A percentile compares a stretch with the other conserved stretches of the same genome.
Conservation (phyloP, 2,329 filamentous ascomycete species). For the Fusarium decemcellulare region DNA sequence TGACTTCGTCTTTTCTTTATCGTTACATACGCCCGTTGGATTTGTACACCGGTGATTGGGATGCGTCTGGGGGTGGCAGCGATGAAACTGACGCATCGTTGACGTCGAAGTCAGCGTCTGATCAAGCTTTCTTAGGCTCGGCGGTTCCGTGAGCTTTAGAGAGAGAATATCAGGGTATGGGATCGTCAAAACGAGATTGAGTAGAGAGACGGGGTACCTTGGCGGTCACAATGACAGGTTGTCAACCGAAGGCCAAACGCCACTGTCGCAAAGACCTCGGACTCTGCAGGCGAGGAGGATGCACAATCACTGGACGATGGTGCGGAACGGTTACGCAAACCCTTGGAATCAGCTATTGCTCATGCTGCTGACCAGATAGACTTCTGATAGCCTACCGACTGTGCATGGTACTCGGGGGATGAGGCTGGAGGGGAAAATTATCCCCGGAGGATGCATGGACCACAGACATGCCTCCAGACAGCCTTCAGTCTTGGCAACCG, state of each 20-base stretch:
- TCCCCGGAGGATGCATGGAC: not conserved
- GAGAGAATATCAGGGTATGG: not conserved
- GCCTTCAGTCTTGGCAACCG: slow-evolving; percentile 6
- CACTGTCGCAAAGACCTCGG: slow-evolving; percentile 20
- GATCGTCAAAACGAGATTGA: slow-evolving; percentile 12
- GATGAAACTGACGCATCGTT: slow-evolving; percentile 10
- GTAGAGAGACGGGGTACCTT: slow-evolving; percentile 13
- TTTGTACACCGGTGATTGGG: not conserved
- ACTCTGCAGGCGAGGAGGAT: not conserved
- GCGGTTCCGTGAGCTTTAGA: slow-evolving; percentile 3
- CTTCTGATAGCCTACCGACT: not conserved
- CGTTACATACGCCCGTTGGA: slow-evolving; percentile 9
- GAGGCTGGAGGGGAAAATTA: not conserved
- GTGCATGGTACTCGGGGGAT: not conserved
- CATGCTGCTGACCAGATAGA: not conserved
- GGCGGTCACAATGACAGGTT: slow-evolving; percentile 31
- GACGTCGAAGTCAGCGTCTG: slow-evolving; percentile 10
- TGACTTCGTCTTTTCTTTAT: not conserved
- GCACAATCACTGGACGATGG: slow-evolving; percentile 1
- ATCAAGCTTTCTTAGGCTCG: slow-evolving; percentile 31
- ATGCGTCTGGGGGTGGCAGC: not conserved
- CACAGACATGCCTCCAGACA: not conserved
- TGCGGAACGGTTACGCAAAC: slow-evolving; percentile 17
- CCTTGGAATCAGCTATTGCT: not conserved
- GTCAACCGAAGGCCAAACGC: slow-evolving; percentile 42